Percentiles rank a stretch among this genome's conserved stretches.
Evolutionary conservation across 208 protist genomes (phyloP).

Genomic region (Acanthamoeba lenticulata): DNA sequence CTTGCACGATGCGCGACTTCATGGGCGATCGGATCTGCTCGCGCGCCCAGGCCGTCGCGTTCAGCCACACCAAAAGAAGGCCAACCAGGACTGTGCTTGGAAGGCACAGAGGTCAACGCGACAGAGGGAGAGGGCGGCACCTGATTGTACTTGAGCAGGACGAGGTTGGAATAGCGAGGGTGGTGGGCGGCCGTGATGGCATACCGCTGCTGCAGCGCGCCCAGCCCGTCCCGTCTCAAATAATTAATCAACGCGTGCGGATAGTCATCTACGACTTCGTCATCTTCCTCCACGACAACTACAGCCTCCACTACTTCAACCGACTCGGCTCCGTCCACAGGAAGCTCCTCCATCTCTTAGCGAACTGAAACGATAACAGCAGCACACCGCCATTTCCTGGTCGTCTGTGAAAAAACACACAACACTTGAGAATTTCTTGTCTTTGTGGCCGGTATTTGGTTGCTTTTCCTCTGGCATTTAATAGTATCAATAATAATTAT

Average conservation of each 20-base stretch:
- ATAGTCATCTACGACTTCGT: neutral
- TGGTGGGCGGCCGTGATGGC: neutral
- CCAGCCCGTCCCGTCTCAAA: neutral
- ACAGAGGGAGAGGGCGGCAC: neutral
- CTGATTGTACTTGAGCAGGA: slow-evolving; percentile 36
- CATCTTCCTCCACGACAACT: neutral
- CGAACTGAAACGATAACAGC: no score
- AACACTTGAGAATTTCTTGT: no score
- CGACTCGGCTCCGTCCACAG: no score
- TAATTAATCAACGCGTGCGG: neutral
- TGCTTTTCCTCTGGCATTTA: no score
- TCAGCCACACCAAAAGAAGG: neutral
- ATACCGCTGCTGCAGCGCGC: neutral
- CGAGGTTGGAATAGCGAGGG: neutral
- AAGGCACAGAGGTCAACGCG: no score
- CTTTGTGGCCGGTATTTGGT: no score
- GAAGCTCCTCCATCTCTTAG: no score
- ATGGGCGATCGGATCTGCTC: neutral
- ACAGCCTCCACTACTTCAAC: neutral
- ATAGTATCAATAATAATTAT: neutral
- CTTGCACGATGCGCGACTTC: neutral
- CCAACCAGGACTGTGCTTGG: no score
- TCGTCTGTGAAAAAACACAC: no score
- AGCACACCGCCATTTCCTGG: no score
- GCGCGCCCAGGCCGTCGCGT: no score